phyloP scores from a whole-genome alignment of 768 basidiomycete genomes.

The Hericium erinaceus region DNA sequence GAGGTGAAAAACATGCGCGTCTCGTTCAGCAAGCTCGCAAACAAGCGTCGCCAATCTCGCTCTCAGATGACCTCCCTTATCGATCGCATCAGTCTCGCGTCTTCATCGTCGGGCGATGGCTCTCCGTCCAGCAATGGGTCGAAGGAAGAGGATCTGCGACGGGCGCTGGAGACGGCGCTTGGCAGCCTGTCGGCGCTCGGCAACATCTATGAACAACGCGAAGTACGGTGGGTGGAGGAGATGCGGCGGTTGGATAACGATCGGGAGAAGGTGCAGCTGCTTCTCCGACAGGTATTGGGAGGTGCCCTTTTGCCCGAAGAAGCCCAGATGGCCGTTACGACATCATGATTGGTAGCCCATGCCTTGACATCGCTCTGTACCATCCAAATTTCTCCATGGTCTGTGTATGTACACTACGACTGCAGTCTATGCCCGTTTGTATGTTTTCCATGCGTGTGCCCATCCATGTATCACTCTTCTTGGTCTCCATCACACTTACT shows the following conservation, averaged over 20 bases:
- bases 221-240: conserved; percentile 62
- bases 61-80: conserved; percentile 40
- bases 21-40: conserved; percentile 51
- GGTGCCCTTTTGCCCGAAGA: background rate
- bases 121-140: conserved; percentile 44
- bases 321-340: background rate
- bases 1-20: conserved; percentile 44
- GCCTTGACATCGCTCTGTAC: background rate
- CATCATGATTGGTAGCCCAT: background rate
- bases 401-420: background rate
- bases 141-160: conserved; percentile 52
- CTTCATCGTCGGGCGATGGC: conserved; percentile 39
- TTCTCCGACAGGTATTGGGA: conserved; percentile 55
- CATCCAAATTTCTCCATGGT: background rate
- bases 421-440: background rate
- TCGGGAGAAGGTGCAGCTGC: conserved; percentile 53
- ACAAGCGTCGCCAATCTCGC: conserved; percentile 40
- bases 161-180: conserved; percentile 58
- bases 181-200: conserved; percentile 57
- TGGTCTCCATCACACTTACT: no score
- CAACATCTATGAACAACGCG: conserved; percentile 58
- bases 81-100: conserved; percentile 31
- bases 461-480: no score
- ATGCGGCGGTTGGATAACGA: conserved; percentile 58
- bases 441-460: background rate